Evolutionary conservation across 495 filamentous ascomycete genomes (phyloP).

Genomic region (Podospora pseudoanserina): DNA sequence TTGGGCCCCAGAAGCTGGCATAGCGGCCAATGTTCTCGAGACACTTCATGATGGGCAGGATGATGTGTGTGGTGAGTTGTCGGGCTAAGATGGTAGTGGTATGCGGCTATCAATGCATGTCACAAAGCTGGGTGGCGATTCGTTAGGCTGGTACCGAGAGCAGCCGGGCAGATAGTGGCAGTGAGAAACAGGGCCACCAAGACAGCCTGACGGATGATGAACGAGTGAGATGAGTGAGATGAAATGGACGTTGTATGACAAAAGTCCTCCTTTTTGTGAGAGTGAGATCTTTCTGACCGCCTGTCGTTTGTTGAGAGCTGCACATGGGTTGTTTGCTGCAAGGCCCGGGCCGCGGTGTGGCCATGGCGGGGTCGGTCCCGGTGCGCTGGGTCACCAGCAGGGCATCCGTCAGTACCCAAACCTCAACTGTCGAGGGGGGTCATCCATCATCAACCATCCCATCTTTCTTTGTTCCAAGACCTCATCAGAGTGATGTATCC

Average conservation of each 20-base stretch:
- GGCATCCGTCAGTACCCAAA: neutral
- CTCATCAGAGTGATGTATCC: neutral
- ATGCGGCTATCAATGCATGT: neutral
- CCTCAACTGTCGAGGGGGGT: neutral
- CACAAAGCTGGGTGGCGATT: neutral
- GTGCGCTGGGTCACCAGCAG: neutral
- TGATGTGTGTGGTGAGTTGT: too few species aligned
- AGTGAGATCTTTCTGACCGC: neutral
- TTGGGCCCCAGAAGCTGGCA: neutral
- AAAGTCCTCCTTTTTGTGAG: neutral
- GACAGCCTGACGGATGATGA: neutral
- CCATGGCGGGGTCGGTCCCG: neutral
- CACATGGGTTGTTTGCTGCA: neutral
- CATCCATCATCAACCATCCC: neutral
- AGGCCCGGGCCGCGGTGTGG: neutral
- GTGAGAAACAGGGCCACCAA: neutral
- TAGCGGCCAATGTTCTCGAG: neutral
- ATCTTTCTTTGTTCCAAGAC: neutral
- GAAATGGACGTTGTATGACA: neutral
- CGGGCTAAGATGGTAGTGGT: neutral
- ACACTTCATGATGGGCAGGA: neutral
- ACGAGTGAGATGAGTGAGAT: neutral
- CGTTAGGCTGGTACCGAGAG: neutral
- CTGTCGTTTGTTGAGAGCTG: neutral
- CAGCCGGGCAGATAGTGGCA: neutral